Evolutionary conservation across 257 asterid genomes (phyloP).

Genomic region (Solanum rostratum): DNA sequence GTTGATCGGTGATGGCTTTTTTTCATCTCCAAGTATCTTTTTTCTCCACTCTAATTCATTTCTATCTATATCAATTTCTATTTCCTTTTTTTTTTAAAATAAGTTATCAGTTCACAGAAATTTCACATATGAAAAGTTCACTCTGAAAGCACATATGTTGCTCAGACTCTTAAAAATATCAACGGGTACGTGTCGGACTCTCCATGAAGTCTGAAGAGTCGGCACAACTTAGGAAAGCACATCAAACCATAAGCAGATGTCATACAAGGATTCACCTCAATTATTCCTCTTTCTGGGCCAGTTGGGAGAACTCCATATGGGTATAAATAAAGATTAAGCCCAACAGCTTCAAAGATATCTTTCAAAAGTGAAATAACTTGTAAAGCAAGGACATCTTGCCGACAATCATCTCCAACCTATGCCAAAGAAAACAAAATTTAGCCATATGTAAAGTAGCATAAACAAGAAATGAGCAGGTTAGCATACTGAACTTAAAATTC

Average conservation of each 20-base stretch:
- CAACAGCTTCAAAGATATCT: conserved; percentile 87
- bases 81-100: not conserved
- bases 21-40: not conserved
- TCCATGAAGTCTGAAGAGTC: too few relatives aligned
- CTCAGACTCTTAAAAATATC: too few relatives aligned
- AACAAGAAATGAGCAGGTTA: not conserved
- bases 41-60: not conserved
- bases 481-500: not conserved
- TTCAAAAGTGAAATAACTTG: conserved; percentile 96
- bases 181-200: too few relatives aligned
- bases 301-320: conserved; percentile 99
- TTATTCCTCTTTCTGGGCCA: conserved; percentile 94
- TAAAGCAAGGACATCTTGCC: conserved; percentile 96
- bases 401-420: conserved; percentile 99
- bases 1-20: not conserved
- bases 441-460: conserved; percentile 6
- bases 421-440: conserved; percentile 16
- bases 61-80: not conserved
- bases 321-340: conserved; percentile 72
- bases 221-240: not conserved
- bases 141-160: not conserved
- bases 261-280: conserved; percentile 49
- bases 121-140: not conserved
- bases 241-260: not conserved
- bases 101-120: not conserved